phyloP scores from a whole-genome alignment of 2,329 filamentous ascomycete genomes.

The Cladosporium colombiae region DNA sequence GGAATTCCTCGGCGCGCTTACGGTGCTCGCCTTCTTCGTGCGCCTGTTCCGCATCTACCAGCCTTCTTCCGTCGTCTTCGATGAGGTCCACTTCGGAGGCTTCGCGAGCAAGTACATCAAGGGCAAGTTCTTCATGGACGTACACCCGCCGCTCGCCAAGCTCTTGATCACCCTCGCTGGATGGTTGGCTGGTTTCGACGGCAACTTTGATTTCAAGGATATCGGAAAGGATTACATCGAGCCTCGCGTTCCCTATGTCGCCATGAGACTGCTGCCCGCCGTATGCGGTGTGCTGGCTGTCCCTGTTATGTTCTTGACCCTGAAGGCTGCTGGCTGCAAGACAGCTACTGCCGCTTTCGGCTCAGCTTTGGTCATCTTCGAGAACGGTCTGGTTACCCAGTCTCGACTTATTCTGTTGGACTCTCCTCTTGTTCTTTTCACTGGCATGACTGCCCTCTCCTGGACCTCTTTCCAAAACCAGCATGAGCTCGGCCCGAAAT shows the following conservation, averaged over 20 bases:
- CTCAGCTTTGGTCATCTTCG: constrained; percentile 85
- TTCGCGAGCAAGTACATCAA: constrained; percentile 99
- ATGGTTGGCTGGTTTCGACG: constrained; percentile 92
- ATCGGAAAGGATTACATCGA: constrained; percentile 99
- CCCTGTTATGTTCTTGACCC: constrained; percentile 89
- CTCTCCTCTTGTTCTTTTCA: constrained; percentile 90
- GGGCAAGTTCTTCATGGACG: constrained; percentile 99
- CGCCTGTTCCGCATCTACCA: constrained; percentile 95
- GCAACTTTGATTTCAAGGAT: constrained; percentile 97
- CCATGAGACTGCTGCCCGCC: constrained; percentile 93
- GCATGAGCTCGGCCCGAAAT: constrained; percentile 85
- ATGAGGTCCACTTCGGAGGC: constrained; percentile 98
- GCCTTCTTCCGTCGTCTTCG: constrained; percentile 94
- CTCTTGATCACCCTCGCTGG: constrained; percentile 93
- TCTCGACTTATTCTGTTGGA: constrained; percentile 94
- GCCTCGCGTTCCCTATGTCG: constrained; percentile 91
- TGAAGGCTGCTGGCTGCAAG: constrained; percentile 87
- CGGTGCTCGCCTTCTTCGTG: constrained; percentile 73
- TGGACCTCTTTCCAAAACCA: constrained; percentile 96
- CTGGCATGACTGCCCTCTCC: constrained; percentile 83
- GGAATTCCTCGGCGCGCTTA: constrained; percentile 71
- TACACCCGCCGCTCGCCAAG: constrained; percentile 97
- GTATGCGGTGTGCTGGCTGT: constrained; percentile 85
- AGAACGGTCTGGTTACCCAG: constrained; percentile 94
- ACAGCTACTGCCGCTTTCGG: constrained; percentile 83